Percentiles rank a stretch among this genome's conserved stretches.
Evolutionary conservation across 176 grass and related monocot genomes (phyloP).

Genomic region (Themeda triandra): DNA sequence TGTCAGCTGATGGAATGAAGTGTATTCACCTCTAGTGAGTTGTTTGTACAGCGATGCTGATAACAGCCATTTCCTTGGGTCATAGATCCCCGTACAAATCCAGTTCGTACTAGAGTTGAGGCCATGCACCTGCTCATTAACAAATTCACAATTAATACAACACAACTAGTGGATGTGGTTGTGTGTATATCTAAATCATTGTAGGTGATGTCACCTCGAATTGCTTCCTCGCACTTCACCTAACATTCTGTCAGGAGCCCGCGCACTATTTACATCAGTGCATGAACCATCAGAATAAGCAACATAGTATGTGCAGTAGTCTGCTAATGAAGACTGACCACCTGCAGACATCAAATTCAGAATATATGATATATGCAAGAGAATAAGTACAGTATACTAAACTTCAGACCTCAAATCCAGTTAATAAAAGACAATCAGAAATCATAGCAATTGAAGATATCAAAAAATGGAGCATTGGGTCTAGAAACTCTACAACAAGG

Average conservation of each 20-base stretch:
- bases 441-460: background rate
- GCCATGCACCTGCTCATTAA: constrained; percentile 79
- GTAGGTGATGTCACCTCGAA: constrained; percentile 58
- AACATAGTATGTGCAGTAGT: constrained; percentile 98
- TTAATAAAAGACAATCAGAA: background rate
- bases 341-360: constrained; percentile 43
- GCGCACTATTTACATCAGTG: constrained; percentile 93
- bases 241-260: constrained; percentile 91
- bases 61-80: constrained; percentile 99
- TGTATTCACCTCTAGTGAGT: constrained; percentile 65
- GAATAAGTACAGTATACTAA: background rate
- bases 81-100: constrained; percentile 96
- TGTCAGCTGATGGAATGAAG: constrained; percentile 1
- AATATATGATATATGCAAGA: constrained; percentile 17
- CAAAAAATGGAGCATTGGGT: background rate
- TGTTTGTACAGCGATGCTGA: constrained; percentile 91
- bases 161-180: background rate
- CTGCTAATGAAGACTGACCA: constrained; percentile 98
- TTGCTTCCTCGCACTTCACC: constrained; percentile 95
- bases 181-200: background rate
- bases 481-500: background rate
- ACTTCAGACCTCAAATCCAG: background rate
- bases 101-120: constrained; percentile 94
- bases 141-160: background rate
- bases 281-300: constrained; percentile 99